phyloP scores from a whole-genome alignment of 176 grass and related monocot species.

The Eragrostis curvula region DNA sequence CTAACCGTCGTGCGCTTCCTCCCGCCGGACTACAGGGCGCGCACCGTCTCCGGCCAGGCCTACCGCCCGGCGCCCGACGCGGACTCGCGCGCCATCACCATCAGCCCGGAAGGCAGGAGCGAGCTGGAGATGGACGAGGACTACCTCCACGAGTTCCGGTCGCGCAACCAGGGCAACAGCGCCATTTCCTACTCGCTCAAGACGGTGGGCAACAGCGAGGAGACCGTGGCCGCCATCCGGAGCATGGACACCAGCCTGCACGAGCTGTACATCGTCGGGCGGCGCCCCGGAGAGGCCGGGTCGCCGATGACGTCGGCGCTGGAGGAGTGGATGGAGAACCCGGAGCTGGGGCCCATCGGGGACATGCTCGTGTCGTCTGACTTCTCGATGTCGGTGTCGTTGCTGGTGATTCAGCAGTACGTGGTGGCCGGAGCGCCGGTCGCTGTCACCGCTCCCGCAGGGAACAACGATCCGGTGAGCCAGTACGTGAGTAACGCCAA shows the following conservation, averaged over 20 bases:
- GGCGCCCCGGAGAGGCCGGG: constrained; percentile 53
- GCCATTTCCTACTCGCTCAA: constrained; percentile 51
- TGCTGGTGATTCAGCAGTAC: constrained; percentile 85
- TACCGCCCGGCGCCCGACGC: not conserved
- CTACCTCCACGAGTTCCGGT: constrained; percentile 71
- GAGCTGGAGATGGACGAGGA: constrained; percentile 72
- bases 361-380: constrained; percentile 87
- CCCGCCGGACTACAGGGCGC: constrained; percentile 29
- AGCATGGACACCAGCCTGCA: constrained; percentile 57
- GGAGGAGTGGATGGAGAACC: constrained; percentile 79
- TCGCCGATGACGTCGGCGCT: constrained; percentile 62
- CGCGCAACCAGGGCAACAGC: constrained; percentile 46
- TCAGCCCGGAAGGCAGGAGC: constrained; percentile 33
- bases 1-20: constrained; percentile 73
- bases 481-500: constrained; percentile 67
- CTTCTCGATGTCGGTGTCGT: constrained; percentile 66
- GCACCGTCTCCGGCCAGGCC: not conserved
- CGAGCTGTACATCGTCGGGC: constrained; percentile 77
- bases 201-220: constrained; percentile 66
- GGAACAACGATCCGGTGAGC: constrained; percentile 34
- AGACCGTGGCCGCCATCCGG: constrained; percentile 67
- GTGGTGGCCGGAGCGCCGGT: constrained; percentile 33
- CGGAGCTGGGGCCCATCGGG: constrained; percentile 85
- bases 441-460: not conserved
- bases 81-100: constrained; percentile 50